These are phyloP conservation scores for Cladosporium colombiae DNA, from an alignment of 2,329 filamentous ascomycete genomes.

Conservation along the genomic window DNA sequence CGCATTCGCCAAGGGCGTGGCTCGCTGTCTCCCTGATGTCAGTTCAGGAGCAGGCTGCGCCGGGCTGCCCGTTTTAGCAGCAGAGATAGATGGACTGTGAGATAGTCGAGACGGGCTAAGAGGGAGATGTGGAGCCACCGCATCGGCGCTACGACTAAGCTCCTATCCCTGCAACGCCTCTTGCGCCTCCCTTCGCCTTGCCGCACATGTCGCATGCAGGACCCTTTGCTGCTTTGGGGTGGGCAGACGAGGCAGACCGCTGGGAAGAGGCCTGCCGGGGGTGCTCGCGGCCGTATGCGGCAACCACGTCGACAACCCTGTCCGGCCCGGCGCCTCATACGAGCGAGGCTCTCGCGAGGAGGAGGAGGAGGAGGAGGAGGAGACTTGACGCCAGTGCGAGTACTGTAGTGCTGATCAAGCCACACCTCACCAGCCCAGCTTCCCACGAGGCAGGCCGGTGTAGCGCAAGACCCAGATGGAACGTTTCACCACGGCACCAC, in stretches of 20 bases:
- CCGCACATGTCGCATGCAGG: constrained; percentile 4
- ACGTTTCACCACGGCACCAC: constrained; percentile 6
- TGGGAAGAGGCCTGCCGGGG: neutral
- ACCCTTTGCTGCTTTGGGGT: constrained; percentile 6
- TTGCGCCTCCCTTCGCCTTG: constrained; percentile 8
- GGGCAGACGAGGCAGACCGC: constrained; percentile 6
- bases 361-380: no score
- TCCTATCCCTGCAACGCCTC: constrained; percentile 16
- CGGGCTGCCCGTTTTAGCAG: constrained; percentile 15
- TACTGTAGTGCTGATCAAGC: constrained; percentile 4
- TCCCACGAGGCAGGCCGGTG: neutral
- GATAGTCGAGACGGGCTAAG: constrained; percentile 17
- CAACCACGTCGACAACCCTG: constrained; percentile 9
- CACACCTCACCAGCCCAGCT: neutral
- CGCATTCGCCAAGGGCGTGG: constrained; percentile 13
- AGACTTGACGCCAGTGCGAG: neutral
- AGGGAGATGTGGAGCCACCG: constrained; percentile 4
- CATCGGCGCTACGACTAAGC: constrained; percentile 16
- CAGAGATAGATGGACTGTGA: constrained; percentile 2
- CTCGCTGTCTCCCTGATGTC: constrained; percentile 5
- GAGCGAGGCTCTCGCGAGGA: neutral
- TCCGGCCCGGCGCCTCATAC: constrained; percentile 1
- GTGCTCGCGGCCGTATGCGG: constrained; percentile 5
- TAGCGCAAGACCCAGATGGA: neutral
- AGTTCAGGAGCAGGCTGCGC: constrained; percentile 6